These are phyloP conservation scores for Ceratobasidium sp. DNA, from an alignment of 1,284 basidiomycete species.

Conservation along the genomic window DNA sequence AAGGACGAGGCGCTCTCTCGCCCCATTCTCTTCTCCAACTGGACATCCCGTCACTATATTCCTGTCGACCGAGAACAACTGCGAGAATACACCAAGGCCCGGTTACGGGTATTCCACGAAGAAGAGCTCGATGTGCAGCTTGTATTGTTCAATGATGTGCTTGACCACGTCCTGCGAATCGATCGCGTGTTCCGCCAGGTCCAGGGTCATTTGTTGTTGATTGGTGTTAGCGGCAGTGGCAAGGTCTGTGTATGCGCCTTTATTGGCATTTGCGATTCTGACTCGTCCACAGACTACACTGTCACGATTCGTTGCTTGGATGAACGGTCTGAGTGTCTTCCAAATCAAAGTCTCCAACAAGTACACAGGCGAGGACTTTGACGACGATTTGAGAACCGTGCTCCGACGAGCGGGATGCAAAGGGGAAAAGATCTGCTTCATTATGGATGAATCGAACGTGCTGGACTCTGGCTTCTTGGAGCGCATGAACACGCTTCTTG, in stretches of 20 bases:
- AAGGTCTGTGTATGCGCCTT: constrained; percentile 65
- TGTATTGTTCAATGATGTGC: constrained; percentile 96
- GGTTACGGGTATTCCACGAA: constrained; percentile 93
- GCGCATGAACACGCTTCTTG: constrained; percentile 97
- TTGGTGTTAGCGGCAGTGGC: constrained; percentile 97
- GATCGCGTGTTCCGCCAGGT: constrained; percentile 99
- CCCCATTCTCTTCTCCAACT: constrained; percentile 97
- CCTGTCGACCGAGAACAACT: constrained; percentile 92
- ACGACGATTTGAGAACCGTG: constrained; percentile 93
- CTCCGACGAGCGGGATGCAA: constrained; percentile 95
- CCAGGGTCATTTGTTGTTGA: constrained; percentile 93
- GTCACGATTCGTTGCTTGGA: constrained; percentile 99
- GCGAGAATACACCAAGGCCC: constrained; percentile 95
- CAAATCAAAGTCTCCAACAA: constrained; percentile 99
- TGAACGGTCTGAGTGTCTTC: constrained; percentile 98
- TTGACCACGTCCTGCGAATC: constrained; percentile 96
- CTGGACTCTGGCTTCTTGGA: constrained; percentile 98
- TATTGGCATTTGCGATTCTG: constrained; percentile 31
- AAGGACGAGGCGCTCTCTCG: constrained; percentile 79
- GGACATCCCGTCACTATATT: constrained; percentile 98
- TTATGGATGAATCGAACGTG: constrained; percentile 99
- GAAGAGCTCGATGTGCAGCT: constrained; percentile 98
- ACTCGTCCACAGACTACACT: constrained; percentile 77
- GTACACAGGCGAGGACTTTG: constrained; percentile 97
- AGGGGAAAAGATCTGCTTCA: constrained; percentile 99